Base-by-base conservation (phyloP, 1,284 basidiomycete genomes). In the Hemileia vastatrix region DNA sequence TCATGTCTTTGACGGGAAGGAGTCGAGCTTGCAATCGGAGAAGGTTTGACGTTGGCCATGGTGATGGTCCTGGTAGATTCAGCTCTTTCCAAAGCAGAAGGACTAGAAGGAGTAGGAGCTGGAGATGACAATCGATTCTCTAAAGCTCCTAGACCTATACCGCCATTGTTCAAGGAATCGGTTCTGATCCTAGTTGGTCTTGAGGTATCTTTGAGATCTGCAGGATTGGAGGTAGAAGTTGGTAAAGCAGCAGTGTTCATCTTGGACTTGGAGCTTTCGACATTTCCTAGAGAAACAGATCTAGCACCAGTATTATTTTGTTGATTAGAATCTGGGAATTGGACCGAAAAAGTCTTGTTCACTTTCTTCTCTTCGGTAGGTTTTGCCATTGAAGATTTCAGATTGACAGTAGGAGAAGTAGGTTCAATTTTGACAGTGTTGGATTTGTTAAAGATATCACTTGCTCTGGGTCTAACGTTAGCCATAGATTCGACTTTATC, bases 361-460 rank as follows among this genome's bases (percentile, higher is more conserved):
- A 19, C 15, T n/a, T 52, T 15, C n/a, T 24, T 58, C 15, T 54
- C 36, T 11, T 40, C 36, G 8, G 36, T 11, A 40, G 36, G 36
- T 40, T 40, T 40, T 11, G 36, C 36, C 8, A 40, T 40, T 40
- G 36, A 40, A 21, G 55, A 23, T 57, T 44, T 52, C 18, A 19
- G 27, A 15, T 21, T 49, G 57, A 32, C 23, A 49, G 11, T 51
- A 8, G 19, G 52, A 45, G 23, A 27, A 18, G 9, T 44, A 44
- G 54, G 44, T 27, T 27, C 27, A 27, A 27, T 27, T 27, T 27
- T 27, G 27, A 27, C 27, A 27, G 27, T 27, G 4, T 62, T 57
- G 9, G 33, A 52, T 21, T 36, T 53, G 1, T 57, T 55, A 57
- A 70, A 71, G 49, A 71, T 66, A 52, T 71, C 70, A 57, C 59